These are phyloP conservation scores for Hamamelis virginiana DNA, from an alignment of 164 flowering plant species.

Conservation along the genomic window DNA sequence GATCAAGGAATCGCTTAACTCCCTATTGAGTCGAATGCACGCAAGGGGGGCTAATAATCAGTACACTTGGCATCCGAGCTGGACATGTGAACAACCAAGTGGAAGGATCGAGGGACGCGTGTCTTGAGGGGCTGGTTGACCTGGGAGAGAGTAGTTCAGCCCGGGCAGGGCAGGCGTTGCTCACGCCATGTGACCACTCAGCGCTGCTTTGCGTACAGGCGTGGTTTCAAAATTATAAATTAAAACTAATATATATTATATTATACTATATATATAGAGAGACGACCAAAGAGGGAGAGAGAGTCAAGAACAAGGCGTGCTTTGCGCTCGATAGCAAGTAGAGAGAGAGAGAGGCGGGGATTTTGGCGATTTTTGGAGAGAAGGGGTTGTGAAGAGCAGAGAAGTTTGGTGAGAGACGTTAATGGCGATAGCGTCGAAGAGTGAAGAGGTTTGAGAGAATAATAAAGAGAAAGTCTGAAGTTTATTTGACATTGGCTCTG, in stretches of 20 bases:
- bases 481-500: conserved; percentile 7
- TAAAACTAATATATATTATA: not conserved
- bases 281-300: not conserved
- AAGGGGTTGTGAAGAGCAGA: conserved; percentile 9
- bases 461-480: not conserved
- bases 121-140: conserved; percentile 4
- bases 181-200: conserved; percentile 16
- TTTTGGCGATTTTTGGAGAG: not conserved
- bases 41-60: conserved; percentile 25
- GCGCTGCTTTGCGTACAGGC: not conserved
- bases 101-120: conserved; percentile 18
- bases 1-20: conserved; percentile 4
- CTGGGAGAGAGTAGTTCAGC: conserved; percentile 1
- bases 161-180: conserved; percentile 14
- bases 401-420: conserved; percentile 11
- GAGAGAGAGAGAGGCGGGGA: conserved; percentile 6
- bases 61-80: conserved; percentile 28
- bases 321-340: conserved; percentile 20
- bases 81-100: conserved; percentile 15
- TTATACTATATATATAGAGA: conserved; percentile 12
- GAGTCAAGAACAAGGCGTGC: conserved; percentile 29
- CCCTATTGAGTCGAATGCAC: conserved; percentile 31
- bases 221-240: conserved; percentile 8
- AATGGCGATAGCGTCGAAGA: conserved; percentile 25
- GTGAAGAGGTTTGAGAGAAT: too few species aligned